phyloP scores from a whole-genome alignment of 345 rosid genomes.

The Nephelium lappaceum region DNA sequence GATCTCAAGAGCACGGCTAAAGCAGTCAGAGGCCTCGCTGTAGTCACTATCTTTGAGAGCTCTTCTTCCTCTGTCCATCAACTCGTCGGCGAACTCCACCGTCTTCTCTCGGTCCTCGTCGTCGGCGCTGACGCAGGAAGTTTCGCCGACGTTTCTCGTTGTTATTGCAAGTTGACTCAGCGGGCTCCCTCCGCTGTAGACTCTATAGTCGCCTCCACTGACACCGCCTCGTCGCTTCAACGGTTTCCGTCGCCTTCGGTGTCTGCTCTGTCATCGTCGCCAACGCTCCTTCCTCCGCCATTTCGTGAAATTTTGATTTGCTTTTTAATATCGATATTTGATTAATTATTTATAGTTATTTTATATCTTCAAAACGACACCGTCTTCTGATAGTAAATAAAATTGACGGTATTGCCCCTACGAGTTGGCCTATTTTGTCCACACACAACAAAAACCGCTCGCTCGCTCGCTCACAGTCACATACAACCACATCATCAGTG shows the following conservation, averaged over 20 bases:
- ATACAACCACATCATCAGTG: background rate
- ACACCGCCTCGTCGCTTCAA: slow-evolving; percentile 37
- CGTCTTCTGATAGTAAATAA: background rate
- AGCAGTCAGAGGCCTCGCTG: slow-evolving; percentile 84
- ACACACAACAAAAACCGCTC: background rate
- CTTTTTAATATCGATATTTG: too few relatives aligned
- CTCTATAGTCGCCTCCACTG: slow-evolving; percentile 50
- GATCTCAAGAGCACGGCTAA: slow-evolving; percentile 92
- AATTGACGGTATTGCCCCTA: slow-evolving; percentile 7
- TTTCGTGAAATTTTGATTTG: background rate
- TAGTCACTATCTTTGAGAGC: slow-evolving; percentile 68
- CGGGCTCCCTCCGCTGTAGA: slow-evolving; percentile 49
- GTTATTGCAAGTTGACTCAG: slow-evolving; percentile 68
- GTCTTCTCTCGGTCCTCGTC: slow-evolving; percentile 53
- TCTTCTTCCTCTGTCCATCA: slow-evolving; percentile 59
- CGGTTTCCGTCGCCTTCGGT: slow-evolving; percentile 20
- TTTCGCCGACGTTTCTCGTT: slow-evolving; percentile 46
- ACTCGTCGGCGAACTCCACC: slow-evolving; percentile 64
- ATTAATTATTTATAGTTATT: too few relatives aligned
- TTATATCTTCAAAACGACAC: background rate
- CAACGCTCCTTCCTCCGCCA: slow-evolving; percentile 50
- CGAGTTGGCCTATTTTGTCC: background rate
- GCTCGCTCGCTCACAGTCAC: background rate
- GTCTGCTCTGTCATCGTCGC: slow-evolving; percentile 28
- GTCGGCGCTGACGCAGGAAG: slow-evolving; percentile 40